Conservation (phyloP, 2,329 filamentous ascomycete genomes). For the Hymenoscyphus fraxineus region DNA sequence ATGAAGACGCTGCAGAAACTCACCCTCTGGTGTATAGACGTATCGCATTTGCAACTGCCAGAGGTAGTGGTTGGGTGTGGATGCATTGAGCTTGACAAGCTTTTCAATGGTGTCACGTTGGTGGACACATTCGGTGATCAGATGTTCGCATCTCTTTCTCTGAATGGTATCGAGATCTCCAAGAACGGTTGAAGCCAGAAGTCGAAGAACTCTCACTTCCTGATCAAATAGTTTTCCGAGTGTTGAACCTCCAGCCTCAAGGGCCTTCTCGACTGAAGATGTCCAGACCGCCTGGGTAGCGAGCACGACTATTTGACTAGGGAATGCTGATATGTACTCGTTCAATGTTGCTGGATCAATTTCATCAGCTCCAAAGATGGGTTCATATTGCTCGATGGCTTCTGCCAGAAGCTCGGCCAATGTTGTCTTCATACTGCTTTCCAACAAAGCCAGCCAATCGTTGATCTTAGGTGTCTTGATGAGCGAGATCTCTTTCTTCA, state of each 20-base stretch:
- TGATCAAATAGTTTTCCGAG: constrained; percentile 72
- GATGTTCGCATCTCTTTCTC: constrained; percentile 94
- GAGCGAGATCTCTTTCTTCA: constrained; percentile 89
- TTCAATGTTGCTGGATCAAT: constrained; percentile 70
- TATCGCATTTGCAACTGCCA: constrained; percentile 99
- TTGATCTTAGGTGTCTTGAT: constrained; percentile 96
- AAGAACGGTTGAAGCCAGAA: constrained; percentile 84
- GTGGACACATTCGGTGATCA: constrained; percentile 98
- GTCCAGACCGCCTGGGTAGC: constrained; percentile 95
- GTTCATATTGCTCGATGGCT: constrained; percentile 76
- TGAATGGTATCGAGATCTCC: constrained; percentile 82
- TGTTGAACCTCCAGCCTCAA: constrained; percentile 66
- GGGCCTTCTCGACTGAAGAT: constrained; percentile 72
- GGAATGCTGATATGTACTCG: constrained; percentile 78
- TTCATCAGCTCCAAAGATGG: constrained; percentile 67
- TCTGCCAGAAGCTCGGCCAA: constrained; percentile 87
- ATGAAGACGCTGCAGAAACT: constrained; percentile 74
- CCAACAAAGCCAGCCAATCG: constrained; percentile 93
- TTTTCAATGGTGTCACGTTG: constrained; percentile 92
- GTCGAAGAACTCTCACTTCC: constrained; percentile 77
- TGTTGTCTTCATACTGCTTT: constrained; percentile 89
- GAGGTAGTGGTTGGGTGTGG: constrained; percentile 73
- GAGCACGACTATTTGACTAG: constrained; percentile 92
- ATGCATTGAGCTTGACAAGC: constrained; percentile 71
- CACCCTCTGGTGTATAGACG: constrained; percentile 77